Base-by-base conservation (phyloP, 345 rosid species). In the Citropsis articulata region DNA sequence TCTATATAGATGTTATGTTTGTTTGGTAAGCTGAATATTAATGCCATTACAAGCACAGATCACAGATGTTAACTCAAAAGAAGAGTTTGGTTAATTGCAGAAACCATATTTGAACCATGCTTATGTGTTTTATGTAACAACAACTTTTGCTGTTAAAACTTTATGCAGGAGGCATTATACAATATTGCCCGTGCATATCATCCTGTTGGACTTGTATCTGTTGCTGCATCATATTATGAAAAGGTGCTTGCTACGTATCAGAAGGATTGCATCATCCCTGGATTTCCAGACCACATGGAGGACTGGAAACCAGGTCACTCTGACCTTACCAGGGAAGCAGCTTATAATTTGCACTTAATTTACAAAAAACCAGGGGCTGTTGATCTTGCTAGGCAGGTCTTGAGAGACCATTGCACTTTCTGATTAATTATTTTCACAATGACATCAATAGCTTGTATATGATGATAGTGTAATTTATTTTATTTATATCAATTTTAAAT, bases 311-410 rank as follows among this genome's bases (percentile, higher is more conserved):
- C 91, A 2, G 91, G 88, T 25, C 78, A 85, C 13, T 89, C 92
- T n/a, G 85, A 90, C 74, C 88, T 92, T 48, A 88, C 89, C 42
- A 85, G 87, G 76, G 97, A 92, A 80, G 92, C 95, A 60, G 97
- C 93, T 28, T 87, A 86, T 81, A 90, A 91, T 81, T 77, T 91
- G 84, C 91, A 92, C 81, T 81, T 90, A 71, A 91, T 92, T 68
- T 91, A 88, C 85, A 89, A 80, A 81, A 81, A 83, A 25, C 88
- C 92, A 75, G 93, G 95, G 72, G 91, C 93, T 5, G 22, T 81
- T 64, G 95, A 90, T 78, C 92, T 91, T 31, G 93, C 97, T 0
- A 86, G 95, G 82, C 97, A 92, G 83, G 87, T 91, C 70, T 81
- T 93, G 82, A 90, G 78, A 86, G 89, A 87, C 79, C 87, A 90